Evolutionary conservation across 2,329 filamentous ascomycete genomes (phyloP), one percentile per base, ranked within the genome.

Genomic region (Elsinoe batatas): DNA sequence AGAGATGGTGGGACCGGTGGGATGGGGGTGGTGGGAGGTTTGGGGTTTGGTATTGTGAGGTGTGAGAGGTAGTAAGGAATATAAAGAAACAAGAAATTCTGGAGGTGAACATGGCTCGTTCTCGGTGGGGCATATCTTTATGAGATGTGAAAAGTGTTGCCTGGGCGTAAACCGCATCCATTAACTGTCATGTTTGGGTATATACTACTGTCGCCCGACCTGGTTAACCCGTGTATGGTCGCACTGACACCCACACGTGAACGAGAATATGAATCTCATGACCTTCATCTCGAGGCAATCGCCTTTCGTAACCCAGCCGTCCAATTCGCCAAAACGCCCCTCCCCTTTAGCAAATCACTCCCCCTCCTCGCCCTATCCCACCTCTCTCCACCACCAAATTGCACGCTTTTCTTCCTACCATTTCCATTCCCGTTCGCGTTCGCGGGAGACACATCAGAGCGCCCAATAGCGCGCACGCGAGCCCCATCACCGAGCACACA

Each of bases 271-370:
- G 3, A 33, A 35, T 35, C 26, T 51, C 47, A 26, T 26, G 33
- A 35, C 26, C 5, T 18, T 54, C 51, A 54, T 54, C 36, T 42
- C 38, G 51, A 42, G 40, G 53, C 42, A 30, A 55, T 47, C 38
- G 53, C 53, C 38, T 55, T 55, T 42, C 53, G 53, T 37, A 55
- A 46, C n/a, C 53, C 42, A 5, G 40, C 40, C 53, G 53, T 44
- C 53, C 53, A 55, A 55, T 44, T 46, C 40, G 32, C 53, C 40
- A 55, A 37, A 55, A 55, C 53, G 38, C 53, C 53, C 53, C 18
- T 46, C 13, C 53, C 32, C 40, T 37, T 55, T 4, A 44, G 32
- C 37, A 55, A 35, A 47, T 55, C 38, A 37, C 32, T 37, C 1
- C 38, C 30, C 32, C 42, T 30, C 53, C 40, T 44, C 26, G 4